Evolutionary conservation across 2,329 filamentous ascomycete species (phyloP).

Genomic region (Aureobasidium sp.): DNA sequence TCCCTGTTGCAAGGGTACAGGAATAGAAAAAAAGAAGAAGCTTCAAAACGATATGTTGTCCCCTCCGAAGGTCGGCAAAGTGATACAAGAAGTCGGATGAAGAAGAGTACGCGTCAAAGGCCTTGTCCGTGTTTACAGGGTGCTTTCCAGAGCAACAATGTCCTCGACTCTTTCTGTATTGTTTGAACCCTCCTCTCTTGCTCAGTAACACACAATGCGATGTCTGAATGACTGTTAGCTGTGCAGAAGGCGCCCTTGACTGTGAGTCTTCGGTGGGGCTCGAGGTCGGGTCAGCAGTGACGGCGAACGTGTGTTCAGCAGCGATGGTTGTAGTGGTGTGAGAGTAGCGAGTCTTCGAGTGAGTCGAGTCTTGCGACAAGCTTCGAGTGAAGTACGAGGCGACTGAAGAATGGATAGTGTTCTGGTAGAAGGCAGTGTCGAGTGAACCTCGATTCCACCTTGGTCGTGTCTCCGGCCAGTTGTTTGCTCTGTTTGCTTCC

Average conservation of each 20-base stretch:
- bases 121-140: not conserved
- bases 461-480: not conserved
- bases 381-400: not conserved
- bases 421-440: not conserved
- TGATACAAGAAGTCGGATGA: constrained; percentile 2
- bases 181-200: not conserved
- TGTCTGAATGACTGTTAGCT: not conserved
- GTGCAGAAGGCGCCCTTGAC: not conserved
- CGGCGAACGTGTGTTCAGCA: not conserved
- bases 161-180: not conserved
- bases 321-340: not conserved
- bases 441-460: not conserved
- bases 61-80: not conserved
- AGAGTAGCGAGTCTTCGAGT: too few species aligned
- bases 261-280: not conserved
- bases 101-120: not conserved
- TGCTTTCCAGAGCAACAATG: not conserved
- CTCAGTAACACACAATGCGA: not conserved
- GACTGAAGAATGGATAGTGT: not conserved
- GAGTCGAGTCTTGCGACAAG: not conserved
- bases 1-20: not conserved
- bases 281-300: not conserved
- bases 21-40: constrained; percentile 4
- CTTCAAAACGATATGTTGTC: not conserved
- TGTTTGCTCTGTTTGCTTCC: constrained; percentile 9